Conservation (phyloP, 208 protist genomes). For the Entamoeba invadens region DNA sequence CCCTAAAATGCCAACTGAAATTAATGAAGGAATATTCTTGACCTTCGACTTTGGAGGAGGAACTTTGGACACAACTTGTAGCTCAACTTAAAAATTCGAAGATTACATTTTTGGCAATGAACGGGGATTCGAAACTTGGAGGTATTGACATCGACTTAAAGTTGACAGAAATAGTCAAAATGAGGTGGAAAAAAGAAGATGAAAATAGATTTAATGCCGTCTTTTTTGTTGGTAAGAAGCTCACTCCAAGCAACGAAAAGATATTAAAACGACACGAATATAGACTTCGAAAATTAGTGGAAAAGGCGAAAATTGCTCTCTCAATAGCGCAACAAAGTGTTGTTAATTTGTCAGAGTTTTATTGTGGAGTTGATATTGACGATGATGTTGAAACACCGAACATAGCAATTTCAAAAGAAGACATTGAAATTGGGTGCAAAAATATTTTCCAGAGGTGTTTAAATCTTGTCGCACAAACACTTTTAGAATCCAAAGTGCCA, state of each 20-base stretch:
- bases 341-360: too few species aligned
- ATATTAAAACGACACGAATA: background rate
- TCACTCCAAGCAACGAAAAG: background rate
- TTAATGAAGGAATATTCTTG: constrained; percentile 13
- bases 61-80: constrained; percentile 91
- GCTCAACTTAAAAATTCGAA: constrained; percentile 66
- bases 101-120: constrained; percentile 57
- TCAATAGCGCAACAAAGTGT: too few species aligned
- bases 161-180: background rate
- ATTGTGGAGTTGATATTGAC: too few species aligned
- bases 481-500: too few species aligned
- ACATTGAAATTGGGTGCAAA: too few species aligned
- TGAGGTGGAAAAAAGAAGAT: constrained; percentile 53
- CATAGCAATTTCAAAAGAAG: too few species aligned
- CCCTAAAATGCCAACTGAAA: too few species aligned
- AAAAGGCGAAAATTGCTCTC: background rate
- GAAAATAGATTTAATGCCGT: background rate
- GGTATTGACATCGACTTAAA: background rate
- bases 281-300: background rate
- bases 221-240: background rate
- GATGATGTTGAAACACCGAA: too few species aligned
- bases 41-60: constrained; percentile 76
- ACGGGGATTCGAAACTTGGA: background rate
- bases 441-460: too few species aligned
- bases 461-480: too few species aligned